Percentiles rank a stretch among this genome's conserved stretches.
Conservation (phyloP, 805 yeast genomes). For the Yarrowia bubula region DNA sequence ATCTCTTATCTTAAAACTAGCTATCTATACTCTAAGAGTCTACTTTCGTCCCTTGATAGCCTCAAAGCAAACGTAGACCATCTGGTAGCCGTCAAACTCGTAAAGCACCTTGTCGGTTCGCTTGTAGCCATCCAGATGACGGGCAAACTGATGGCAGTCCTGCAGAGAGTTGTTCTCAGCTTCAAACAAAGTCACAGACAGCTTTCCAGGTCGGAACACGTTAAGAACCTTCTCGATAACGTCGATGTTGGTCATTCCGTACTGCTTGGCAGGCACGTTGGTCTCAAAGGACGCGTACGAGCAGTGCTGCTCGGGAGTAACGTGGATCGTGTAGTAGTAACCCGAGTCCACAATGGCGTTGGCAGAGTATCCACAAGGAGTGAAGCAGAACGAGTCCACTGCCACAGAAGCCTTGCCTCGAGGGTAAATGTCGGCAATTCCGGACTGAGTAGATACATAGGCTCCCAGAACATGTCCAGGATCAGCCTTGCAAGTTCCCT, state of each 20-base stretch:
- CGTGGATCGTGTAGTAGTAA: slow-evolving; percentile 78
- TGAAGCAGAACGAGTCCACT: slow-evolving; percentile 83
- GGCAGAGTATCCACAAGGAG: slow-evolving; percentile 94
- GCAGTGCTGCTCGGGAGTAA: slow-evolving; percentile 93
- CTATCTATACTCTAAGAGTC: neutral
- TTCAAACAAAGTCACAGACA: slow-evolving; percentile 58
- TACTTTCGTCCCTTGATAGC: slow-evolving; percentile 31
- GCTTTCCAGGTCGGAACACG: slow-evolving; percentile 72
- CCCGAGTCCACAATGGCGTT: slow-evolving; percentile 68
- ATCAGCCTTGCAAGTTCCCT: slow-evolving; percentile 37
- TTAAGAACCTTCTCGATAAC: slow-evolving; percentile 59
- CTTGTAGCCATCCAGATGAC: slow-evolving; percentile 49
- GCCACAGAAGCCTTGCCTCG: slow-evolving; percentile 36
- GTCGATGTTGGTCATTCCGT: slow-evolving; percentile 47
- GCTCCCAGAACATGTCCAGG: slow-evolving; percentile 83
- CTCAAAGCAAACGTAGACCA: slow-evolving; percentile 68
- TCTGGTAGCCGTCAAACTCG: slow-evolving; percentile 70
- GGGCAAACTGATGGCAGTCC: slow-evolving; percentile 29
- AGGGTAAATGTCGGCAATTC: slow-evolving; percentile 60
- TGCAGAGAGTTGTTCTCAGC: slow-evolving; percentile 35
- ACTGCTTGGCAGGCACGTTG: slow-evolving; percentile 57
- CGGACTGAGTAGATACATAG: slow-evolving; percentile 60
- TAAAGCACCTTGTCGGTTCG: slow-evolving; percentile 67
- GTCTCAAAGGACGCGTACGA: slow-evolving; percentile 96
- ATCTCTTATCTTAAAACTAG: neutral